Evolutionary conservation across 2,329 filamentous ascomycete species (phyloP), one percentile per base, ranked within the genome.

Genomic region (Colletotrichum filicis): DNA sequence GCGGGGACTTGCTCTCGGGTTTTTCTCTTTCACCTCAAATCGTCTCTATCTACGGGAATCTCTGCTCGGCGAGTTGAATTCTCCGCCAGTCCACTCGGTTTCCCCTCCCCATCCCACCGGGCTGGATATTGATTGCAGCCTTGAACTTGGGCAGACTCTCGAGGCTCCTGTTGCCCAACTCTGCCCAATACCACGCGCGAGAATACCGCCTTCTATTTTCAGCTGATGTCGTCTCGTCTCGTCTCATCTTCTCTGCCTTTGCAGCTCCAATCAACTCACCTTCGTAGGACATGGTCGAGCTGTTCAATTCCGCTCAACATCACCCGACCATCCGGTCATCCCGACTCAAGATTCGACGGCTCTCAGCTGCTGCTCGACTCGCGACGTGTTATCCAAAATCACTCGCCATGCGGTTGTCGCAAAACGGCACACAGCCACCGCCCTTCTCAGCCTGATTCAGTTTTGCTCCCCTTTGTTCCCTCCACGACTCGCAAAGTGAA

Each of bases 181-280:
- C 11, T 58, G 56, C 28, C 7, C 16, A 32, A 52, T 8, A 32
- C 42, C 3, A 32, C 28, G 24, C 5, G 30, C 30, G 4, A 5
- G 42, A 49, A 49, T 49, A 24, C 16, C 12, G 19, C n/a, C 19
- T 4, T 1, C 5, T 5, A 3, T 19, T 0, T 12, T 57, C 59
- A 22, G 42, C 52, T 64, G 42, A 63, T 58, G 22, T 58, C 19
- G 28, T 58, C 56, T 35, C 22, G 19, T 63, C 55, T 57, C 62
- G 22, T 30, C n/a, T 65, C 62, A 16, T n/a, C 6, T 70, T 30
- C 24, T 73, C 66, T 56, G 32, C 65, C 66, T 56, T 16, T 19
- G 28, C 65, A 68, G 32, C 26, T 35, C 49, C 59, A 37, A 22
- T 14, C 8, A 60, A 28, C 24, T n/a, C 37, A 46, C 30, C n/a